Conservation (phyloP, 2,329 filamentous ascomycete genomes). For the Colletotrichum phormii region DNA sequence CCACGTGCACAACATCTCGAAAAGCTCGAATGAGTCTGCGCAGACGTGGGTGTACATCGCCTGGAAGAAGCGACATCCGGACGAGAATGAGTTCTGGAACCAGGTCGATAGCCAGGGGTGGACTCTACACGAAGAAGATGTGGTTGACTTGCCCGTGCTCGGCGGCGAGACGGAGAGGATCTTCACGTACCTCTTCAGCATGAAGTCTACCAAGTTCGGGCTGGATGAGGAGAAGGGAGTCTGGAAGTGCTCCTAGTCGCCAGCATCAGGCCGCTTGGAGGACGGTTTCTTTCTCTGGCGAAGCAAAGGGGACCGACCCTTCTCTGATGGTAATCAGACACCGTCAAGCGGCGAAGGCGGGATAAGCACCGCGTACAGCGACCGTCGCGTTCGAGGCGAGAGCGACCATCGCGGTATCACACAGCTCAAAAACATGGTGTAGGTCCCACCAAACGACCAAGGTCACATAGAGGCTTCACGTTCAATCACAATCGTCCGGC, state of each 20-base stretch:
- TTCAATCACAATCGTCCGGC: neutral
- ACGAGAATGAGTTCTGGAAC: constrained; percentile 61
- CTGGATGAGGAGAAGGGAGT: neutral
- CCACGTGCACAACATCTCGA: constrained; percentile 50
- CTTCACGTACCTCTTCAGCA: constrained; percentile 63
- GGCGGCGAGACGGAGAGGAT: constrained; percentile 58
- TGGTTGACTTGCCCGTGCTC: constrained; percentile 59
- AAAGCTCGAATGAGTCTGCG: constrained; percentile 32
- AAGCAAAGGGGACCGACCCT: neutral
- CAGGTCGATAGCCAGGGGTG: constrained; percentile 60
- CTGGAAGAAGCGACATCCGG: constrained; percentile 67
- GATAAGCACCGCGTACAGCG: neutral
- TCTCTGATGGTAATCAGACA: neutral
- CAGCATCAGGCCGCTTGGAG: neutral
- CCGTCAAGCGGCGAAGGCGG: too few relatives aligned
- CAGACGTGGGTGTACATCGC: constrained; percentile 62
- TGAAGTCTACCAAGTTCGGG: neutral
- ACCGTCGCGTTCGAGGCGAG: neutral
- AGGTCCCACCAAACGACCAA: neutral
- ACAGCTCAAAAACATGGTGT: neutral
- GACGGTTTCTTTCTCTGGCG: neutral
- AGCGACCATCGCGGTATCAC: neutral
- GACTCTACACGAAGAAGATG: constrained; percentile 53
- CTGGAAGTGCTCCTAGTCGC: neutral
- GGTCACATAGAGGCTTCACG: neutral